A percentile compares a stretch with the other conserved stretches of the same genome.
Evolutionary conservation across 495 filamentous ascomycete genomes (phyloP).

Genomic region (Cenococcum geophilum): DNA sequence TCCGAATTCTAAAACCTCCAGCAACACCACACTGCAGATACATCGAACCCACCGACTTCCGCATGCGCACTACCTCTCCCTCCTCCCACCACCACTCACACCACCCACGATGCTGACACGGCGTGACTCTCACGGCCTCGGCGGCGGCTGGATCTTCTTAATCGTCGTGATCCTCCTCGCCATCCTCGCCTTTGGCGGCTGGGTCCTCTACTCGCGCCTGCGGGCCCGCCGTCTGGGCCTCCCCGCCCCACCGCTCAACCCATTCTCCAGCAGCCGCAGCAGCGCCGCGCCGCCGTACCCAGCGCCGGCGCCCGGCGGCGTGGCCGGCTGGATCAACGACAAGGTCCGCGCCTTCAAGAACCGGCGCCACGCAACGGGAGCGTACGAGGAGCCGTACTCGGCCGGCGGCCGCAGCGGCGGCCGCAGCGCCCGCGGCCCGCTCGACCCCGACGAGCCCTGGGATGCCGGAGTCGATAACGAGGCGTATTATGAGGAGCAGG

Average conservation of each 20-base stretch:
- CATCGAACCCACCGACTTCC: conserved; percentile 2
- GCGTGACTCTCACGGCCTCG: conserved; percentile 4
- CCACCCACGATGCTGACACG: conserved; percentile 19
- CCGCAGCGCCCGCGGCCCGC: conserved; percentile 36
- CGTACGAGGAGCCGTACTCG: conserved; percentile 54
- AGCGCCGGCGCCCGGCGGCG: conserved; percentile 51
- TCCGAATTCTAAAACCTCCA: conserved; percentile 2
- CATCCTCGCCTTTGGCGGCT: conserved; percentile 38
- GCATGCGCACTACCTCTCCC: conserved; percentile 8
- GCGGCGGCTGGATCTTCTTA: conserved; percentile 41
- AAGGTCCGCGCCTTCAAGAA: conserved; percentile 49
- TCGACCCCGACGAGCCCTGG: conserved; percentile 72
- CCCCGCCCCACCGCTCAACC: conserved; percentile 54
- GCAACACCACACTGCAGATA: conserved; percentile 1
- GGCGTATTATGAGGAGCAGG: conserved; percentile 61
- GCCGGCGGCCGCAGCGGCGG: conserved; percentile 37
- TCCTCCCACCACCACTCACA: conserved; percentile 2
- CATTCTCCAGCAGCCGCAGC: conserved; percentile 56
- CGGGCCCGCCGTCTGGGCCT: conserved; percentile 59
- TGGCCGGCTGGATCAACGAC: conserved; percentile 54
- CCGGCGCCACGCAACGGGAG: conserved; percentile 50
- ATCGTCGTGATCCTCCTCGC: conserved; percentile 50
- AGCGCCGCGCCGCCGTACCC: conserved; percentile 43
- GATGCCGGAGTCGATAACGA: conserved; percentile 60
- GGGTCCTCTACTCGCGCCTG: conserved; percentile 46